These are phyloP conservation scores for Apophysomyces ossiformis DNA, from an alignment of 371 early-diverging fungal species.

Conservation along the genomic window DNA sequence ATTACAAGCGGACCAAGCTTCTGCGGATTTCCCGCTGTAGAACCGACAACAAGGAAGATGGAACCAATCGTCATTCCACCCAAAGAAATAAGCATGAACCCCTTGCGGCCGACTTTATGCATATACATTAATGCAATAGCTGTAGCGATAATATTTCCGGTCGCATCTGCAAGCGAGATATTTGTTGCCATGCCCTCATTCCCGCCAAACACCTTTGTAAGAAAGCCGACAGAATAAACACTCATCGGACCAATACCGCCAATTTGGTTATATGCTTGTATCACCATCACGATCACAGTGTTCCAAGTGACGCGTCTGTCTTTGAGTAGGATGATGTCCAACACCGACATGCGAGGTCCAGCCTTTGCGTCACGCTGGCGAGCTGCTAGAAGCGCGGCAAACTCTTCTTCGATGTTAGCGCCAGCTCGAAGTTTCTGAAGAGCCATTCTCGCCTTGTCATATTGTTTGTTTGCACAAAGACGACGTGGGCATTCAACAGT, in stretches of 20 bases:
- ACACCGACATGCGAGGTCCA: slow-evolving; percentile 34
- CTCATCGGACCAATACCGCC: slow-evolving; percentile 57
- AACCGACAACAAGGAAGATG: slow-evolving; percentile 44
- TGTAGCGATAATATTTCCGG: slow-evolving; percentile 43
- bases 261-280: slow-evolving; percentile 54
- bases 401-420: slow-evolving; percentile 48
- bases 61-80: slow-evolving; percentile 44
- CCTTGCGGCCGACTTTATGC: slow-evolving; percentile 49
- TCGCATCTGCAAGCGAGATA: slow-evolving; percentile 43
- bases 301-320: slow-evolving; percentile 39
- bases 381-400: slow-evolving; percentile 33
- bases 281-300: slow-evolving; percentile 46
- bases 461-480: slow-evolving; percentile 55
- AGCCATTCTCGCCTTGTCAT: slow-evolving; percentile 56
- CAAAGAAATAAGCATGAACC: slow-evolving; percentile 48
- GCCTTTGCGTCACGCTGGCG: slow-evolving; percentile 44
- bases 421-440: slow-evolving; percentile 66
- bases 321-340: slow-evolving; percentile 44
- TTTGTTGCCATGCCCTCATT: slow-evolving; percentile 39
- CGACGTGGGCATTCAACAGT: slow-evolving; percentile 84
- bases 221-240: slow-evolving; percentile 47
- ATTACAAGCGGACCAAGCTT: slow-evolving; percentile 40
- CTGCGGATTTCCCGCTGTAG: slow-evolving; percentile 19
- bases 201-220: slow-evolving; percentile 35
- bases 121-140: slow-evolving; percentile 39